These are phyloP conservation scores for Tricholoma bakamatsutake DNA, from an alignment of 768 basidiomycete genomes.

Conservation along the genomic window DNA sequence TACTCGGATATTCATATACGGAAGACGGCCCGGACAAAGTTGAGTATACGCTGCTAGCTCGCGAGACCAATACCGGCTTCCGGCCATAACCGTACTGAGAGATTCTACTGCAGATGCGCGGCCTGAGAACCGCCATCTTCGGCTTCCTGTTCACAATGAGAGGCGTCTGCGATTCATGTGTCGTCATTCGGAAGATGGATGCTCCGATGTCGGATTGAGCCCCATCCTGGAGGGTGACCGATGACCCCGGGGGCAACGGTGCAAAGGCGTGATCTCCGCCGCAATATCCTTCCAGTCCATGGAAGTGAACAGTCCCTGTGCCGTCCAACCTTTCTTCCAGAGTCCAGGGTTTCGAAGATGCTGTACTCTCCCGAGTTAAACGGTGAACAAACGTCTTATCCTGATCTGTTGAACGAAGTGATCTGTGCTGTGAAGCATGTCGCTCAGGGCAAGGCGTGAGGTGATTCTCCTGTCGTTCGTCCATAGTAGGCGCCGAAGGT, in stretches of 20 bases:
- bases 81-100: slow-evolving; percentile 4
- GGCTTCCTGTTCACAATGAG: slow-evolving; percentile 9
- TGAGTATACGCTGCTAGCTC: slow-evolving; percentile 21
- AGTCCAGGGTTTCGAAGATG: slow-evolving; percentile 28
- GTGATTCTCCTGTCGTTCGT: slow-evolving; percentile 14
- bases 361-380: slow-evolving; percentile 13
- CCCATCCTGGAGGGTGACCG: neutral
- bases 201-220: slow-evolving; percentile 6
- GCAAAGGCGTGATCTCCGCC: slow-evolving; percentile 8
- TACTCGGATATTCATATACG: neutral
- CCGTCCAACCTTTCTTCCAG: slow-evolving; percentile 35
- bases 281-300: slow-evolving; percentile 15
- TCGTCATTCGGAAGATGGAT: slow-evolving; percentile 5
- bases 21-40: slow-evolving; percentile 15
- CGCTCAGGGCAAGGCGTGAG: slow-evolving; percentile 20
- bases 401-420: neutral
- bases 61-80: slow-evolving; percentile 11
- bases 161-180: slow-evolving; percentile 13
- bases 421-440: slow-evolving; percentile 10
- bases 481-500: slow-evolving; percentile 11
- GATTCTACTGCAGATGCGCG: slow-evolving; percentile 1
- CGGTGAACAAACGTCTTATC: slow-evolving; percentile 2
- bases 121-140: slow-evolving; percentile 9
- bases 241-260: slow-evolving; percentile 1
- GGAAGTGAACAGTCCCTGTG: slow-evolving; percentile 32